Base-by-base conservation (phyloP, 106 monocot genomes). In the Gastrodia elata region DNA sequence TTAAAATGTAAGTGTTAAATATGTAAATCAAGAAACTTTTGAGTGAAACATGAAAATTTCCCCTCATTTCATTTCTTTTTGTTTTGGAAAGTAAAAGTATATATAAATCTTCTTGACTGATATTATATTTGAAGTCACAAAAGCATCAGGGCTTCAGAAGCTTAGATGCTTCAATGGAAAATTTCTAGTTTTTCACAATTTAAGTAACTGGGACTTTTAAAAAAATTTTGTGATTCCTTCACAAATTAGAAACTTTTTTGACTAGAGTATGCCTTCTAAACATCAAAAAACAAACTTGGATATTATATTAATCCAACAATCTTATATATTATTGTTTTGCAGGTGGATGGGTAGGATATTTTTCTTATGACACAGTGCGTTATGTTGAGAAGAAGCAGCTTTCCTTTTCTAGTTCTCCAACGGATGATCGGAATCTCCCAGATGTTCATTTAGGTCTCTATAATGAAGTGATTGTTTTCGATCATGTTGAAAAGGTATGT, bases 321-420 rank as follows among this genome's bases (percentile, higher is more conserved):
- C 32, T 61, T 61, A 61, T 33, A 61, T 61, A 61, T 30, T 26
- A 39, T 68, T 85, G 56, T 39, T 42, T 35, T 86, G 10, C 80
- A 97, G 96, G 96, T 52, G 96, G 96, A 46, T 97, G 96, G 96
- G 90, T 93, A 38, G 96, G 96, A 8, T 97, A 90, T 70, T 97
- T 92, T 70, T 97, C 96, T 8, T 97, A 97, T 48, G 96, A 97
- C 73, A 92, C 96, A 9, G 86, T 93, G 38, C 81, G 96, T 27
- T 97, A 90, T 75, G 92, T 82, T 9, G 96, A 97, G 74, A 97
- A 81, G 74, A 97, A 90, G 76, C 92, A 93, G 74, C 82, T 97
- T 77, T 87, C 90, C 56, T 97, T 97, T 77, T 83, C 84, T 28
- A 81, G 49, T 71, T 81, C 90, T 35, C 92, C 96, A 44, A 13